Base-by-base conservation (phyloP, 2,329 filamentous ascomycete genomes). In the Penicillium sp. region DNA sequence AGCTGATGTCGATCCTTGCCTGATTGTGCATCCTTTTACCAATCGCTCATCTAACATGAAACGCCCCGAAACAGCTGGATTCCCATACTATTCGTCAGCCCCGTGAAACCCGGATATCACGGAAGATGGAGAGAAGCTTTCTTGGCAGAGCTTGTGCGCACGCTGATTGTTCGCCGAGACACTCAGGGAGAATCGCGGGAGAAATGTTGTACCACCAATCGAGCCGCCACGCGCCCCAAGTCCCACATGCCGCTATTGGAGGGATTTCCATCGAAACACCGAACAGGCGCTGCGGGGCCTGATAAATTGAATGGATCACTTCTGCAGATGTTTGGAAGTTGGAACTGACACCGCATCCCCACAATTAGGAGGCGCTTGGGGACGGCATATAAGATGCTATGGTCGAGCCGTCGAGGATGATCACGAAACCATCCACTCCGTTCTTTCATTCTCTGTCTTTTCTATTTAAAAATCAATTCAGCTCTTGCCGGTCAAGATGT, bases 401-500 rank as follows among this genome's bases (percentile, higher is more conserved):
- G 13, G 11, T 48, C 11, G 46, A 23, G 23, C 48, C 6, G 48
- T 41, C 48, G 13, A 50, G n/a, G 3, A 13, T 21, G 9, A 11
- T 2, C 11, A 41, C 35, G 17, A 30, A 31, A 30, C 7, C 23
- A n/a, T 31, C 46, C 13, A 21, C 21, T 48, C 23, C 21, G 15
- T 49, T 41, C 21, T 13, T 49, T 49, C 47, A 49, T 49, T 29
- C 21, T 49, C 45, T 47, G 3, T 31, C 11, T 31, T 17, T 31
- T 31, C 26, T 15, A 41, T 41, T 41, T 38, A 4, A 38, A 13
- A 38, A 11, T 13, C 5, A 26, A 26, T 26, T 31, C 4, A 45
- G 26, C 38, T 54, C 26, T 59, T 52, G 49, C 57, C 35, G 57
- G 57, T 35, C 57, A 52, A 52, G n/a, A 59, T 59, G 57, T 53